A percentile compares a stretch with the other conserved stretches of the same genome.
Evolutionary conservation across 148 eudicot genomes (phyloP).

Genomic region (Rhododendron williamsianum): DNA sequence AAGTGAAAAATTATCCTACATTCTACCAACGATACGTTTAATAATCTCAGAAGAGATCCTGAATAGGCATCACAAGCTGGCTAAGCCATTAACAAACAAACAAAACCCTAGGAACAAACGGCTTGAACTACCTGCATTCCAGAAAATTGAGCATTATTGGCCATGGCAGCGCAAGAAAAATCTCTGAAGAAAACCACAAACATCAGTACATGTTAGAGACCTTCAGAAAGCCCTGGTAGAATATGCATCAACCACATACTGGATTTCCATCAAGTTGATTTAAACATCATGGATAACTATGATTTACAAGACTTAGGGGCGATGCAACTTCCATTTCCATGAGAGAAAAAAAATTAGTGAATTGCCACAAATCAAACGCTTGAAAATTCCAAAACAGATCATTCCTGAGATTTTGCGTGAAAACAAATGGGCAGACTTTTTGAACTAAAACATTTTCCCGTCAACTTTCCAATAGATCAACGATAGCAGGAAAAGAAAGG

Average conservation of each 20-base stretch:
- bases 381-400: background rate
- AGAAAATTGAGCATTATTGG: constrained; percentile 33
- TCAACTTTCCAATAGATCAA: background rate
- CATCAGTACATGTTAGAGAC: constrained; percentile 6
- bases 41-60: background rate
- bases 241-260: background rate
- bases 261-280: background rate
- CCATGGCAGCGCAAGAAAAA: constrained; percentile 19
- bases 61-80: background rate
- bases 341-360: background rate
- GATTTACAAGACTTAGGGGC: background rate
- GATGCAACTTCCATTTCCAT: background rate
- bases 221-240: background rate
- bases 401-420: background rate
- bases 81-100: background rate
- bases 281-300: background rate
- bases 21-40: background rate
- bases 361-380: background rate
- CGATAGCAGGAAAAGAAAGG: background rate
- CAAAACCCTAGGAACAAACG: background rate
- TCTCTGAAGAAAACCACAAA: constrained; percentile 18
- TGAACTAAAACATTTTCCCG: background rate
- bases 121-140: constrained; percentile 34
- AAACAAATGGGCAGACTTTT: background rate
- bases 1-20: background rate